phyloP scores from a whole-genome alignment of 495 filamentous ascomycete genomes.

The Haplographium delicatum region DNA sequence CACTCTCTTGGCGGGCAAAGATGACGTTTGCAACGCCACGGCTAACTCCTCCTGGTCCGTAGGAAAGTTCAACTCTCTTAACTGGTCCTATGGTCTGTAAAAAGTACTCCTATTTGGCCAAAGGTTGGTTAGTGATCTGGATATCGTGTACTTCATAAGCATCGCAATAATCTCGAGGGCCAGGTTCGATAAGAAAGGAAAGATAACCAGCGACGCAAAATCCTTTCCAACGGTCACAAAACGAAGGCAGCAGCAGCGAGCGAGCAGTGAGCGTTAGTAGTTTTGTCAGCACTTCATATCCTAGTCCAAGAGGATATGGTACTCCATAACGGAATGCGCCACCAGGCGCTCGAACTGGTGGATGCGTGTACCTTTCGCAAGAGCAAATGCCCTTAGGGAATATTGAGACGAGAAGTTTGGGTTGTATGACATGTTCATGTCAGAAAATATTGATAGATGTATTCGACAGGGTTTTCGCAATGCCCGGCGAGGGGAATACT shows the following conservation, averaged over 20 bases:
- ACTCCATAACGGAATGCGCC: neutral
- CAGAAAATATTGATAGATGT: too few relatives aligned
- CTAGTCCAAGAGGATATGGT: too few relatives aligned
- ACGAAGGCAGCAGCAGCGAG: slow-evolving; percentile 58
- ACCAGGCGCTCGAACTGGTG: too few relatives aligned
- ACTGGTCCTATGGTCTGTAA: slow-evolving; percentile 79
- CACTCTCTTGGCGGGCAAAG: slow-evolving; percentile 72
- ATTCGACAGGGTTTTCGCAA: too few relatives aligned
- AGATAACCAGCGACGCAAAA: slow-evolving; percentile 7
- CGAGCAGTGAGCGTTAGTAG: slow-evolving; percentile 59
- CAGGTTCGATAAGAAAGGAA: slow-evolving; percentile 25
- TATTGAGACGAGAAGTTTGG: too few relatives aligned
- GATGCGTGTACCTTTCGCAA: too few relatives aligned
- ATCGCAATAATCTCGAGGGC: slow-evolving; percentile 19
- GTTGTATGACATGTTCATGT: too few relatives aligned
- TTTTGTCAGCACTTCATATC: slow-evolving; percentile 6
- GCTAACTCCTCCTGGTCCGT: slow-evolving; percentile 86
- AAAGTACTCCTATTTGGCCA: slow-evolving; percentile 86
- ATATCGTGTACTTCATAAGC: slow-evolving; percentile 16
- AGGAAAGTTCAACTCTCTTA: slow-evolving; percentile 81
- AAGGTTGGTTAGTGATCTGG: slow-evolving; percentile 31
- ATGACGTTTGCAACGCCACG: slow-evolving; percentile 72
- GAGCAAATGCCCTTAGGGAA: too few relatives aligned
- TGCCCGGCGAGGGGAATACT: too few relatives aligned
- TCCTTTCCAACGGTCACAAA: slow-evolving; percentile 2